Evolutionary conservation across 805 yeast species (phyloP), one percentile per base, ranked within the genome.

Genomic region (Cyberlindnera mrakii): DNA sequence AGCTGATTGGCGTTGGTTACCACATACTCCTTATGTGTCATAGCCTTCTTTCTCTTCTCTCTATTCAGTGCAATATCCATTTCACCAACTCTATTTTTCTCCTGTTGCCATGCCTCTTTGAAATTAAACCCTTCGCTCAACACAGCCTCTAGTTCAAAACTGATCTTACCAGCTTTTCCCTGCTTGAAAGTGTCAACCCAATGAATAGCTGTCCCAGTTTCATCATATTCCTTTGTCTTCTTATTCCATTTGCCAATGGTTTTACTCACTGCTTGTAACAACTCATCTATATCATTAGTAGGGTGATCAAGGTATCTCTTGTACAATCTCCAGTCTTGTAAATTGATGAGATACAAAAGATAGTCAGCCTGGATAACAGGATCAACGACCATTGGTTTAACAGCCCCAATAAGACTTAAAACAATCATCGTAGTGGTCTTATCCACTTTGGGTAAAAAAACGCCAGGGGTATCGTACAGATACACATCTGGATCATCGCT

Each of bases 381-480:
- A 58, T 90, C 97, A 14, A 88, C 74, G n/a, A 75, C 67, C 14
- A 74, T 72, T 5, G 76, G 67, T 44, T 79, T 79, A 6, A 90
- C 83, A 38, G 93, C 82, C 1, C 95, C 95, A 31, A 84, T 78
- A 16, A 89, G 63, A 1, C 85, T 71, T 32, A 90, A 68, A 3
- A 81, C 74, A 19, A 91, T 66, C 93, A 90, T 86, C 1, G 88
- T 78, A 48, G 80, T 78, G 4, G 74, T 60, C 47, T 75, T 73
- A 37, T 74, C 72, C 9, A 80, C 85, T 17, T 78, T 77, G 0
- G 99, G 98, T 11, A 88, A 63, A 44, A 87, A 78, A 4, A 93
- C 90, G 1, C 99, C 99, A 0, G 99, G 99, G 0, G 97, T 85
- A 59, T 93, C 99, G 52, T 85, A 78, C 7, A 90, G 67, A 45